These are phyloP conservation scores for Pythium apleroticum DNA, from an alignment of 352 stramenopile genomes.

Conservation along the genomic window DNA sequence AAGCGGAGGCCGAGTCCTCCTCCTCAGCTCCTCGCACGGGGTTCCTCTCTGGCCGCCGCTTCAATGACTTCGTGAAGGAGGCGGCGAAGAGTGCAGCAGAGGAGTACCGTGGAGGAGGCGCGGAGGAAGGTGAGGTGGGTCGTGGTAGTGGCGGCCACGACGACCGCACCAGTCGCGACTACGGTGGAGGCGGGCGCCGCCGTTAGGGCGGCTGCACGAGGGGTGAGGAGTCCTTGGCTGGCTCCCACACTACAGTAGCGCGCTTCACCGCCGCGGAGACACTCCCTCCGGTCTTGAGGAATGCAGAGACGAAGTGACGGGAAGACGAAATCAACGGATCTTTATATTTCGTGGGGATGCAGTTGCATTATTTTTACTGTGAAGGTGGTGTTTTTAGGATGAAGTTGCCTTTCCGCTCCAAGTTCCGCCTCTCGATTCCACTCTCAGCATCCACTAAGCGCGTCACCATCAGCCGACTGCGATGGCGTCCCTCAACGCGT, in stretches of 20 bases:
- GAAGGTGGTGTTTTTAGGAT: neutral
- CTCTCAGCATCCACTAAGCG: neutral
- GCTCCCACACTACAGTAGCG: too few species aligned
- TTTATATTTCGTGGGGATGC: neutral
- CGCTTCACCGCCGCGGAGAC: too few species aligned
- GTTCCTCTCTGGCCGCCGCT: slow-evolving; percentile 27
- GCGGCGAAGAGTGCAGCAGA: slow-evolving; percentile 27
- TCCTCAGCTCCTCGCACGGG: slow-evolving; percentile 7
- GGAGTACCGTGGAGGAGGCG: slow-evolving; percentile 17
- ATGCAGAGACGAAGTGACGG: neutral
- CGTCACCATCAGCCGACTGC: neutral
- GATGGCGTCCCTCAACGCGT: neutral
- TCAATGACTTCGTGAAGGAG: slow-evolving; percentile 25
- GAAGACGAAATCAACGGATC: neutral
- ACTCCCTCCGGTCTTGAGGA: too few species aligned
- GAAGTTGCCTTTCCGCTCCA: neutral
- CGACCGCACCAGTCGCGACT: slow-evolving; percentile 53
- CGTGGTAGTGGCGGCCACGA: slow-evolving; percentile 41
- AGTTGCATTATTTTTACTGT: neutral
- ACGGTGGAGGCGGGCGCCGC: slow-evolving; percentile 23
- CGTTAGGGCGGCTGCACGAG: neutral
- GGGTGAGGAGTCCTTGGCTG: neutral
- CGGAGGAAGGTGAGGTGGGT: slow-evolving; percentile 22
- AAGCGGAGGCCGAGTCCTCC: slow-evolving; percentile 1
- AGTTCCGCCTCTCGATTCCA: neutral